Evolutionary conservation across 768 basidiomycete species (phyloP), one percentile per base, ranked within the genome.

Genomic region (Mycena crocata): DNA sequence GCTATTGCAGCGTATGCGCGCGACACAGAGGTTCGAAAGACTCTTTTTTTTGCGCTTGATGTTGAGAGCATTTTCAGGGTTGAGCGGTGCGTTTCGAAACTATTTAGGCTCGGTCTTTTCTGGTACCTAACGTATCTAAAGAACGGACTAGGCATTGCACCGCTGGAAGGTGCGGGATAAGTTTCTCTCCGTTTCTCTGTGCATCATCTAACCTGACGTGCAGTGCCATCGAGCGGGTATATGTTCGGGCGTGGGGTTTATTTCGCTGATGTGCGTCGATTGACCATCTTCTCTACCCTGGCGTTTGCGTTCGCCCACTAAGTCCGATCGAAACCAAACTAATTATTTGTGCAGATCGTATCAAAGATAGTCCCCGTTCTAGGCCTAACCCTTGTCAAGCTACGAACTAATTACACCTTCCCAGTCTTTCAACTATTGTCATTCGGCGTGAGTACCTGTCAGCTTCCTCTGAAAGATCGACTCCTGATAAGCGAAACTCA

Each of bases 201-300:
- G 5, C 14, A 32, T 35, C 23, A 37, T 7, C 24, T 3, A 23
- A 54, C 3, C 35, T 28, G 9, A 46, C 23, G 13, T 32, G 19
- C 48, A 64, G 54, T 48, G 19, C 55, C 62, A 4, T 64, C 62
- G 14, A 57, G 17, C 12, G 61, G 61, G 1, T 62, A 62, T 21
- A 62, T 62, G 52, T 62, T 62, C 37, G 61, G 61, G 1, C 61
- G 61, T 7, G 61, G 61, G 1, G 61, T 62, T 5, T 62, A 62
- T 48, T 62, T 62, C 32, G 61, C 61, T 6, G 62, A 64, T 50
- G 62, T 63, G 32, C 35, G 62, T 45, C 14, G 5, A 1, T 31
- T 31, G 9, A 45, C 3, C 5, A 24, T 6, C 24, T 23, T 24
- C 7, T 24, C 28, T 5, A 37, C n/a, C 2, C 26, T 37, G 2